phyloP scores from a whole-genome alignment of 2,329 filamentous ascomycete genomes.

The Laburnicola sp. region DNA sequence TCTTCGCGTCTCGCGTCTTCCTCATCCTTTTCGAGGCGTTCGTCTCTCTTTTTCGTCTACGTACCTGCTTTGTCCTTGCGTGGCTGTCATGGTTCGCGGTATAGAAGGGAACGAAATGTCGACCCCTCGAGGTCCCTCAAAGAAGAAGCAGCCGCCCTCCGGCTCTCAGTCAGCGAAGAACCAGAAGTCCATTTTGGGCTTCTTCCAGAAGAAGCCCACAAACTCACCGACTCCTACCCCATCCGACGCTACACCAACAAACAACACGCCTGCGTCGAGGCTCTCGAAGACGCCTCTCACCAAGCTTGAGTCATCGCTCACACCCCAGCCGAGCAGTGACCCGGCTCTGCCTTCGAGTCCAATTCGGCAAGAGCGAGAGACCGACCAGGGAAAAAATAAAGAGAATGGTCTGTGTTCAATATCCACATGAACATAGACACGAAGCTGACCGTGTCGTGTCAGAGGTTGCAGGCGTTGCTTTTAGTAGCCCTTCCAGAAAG shows the following conservation, averaged over 20 bases:
- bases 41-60: neutral
- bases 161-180: constrained; percentile 58
- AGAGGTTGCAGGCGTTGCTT: constrained; percentile 52
- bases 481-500: constrained; percentile 79
- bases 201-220: constrained; percentile 68
- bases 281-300: constrained; percentile 40
- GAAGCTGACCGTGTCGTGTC: constrained; percentile 48
- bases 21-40: neutral
- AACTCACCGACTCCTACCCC: constrained; percentile 51
- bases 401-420: constrained; percentile 55
- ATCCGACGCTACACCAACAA: constrained; percentile 29
- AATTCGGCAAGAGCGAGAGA: constrained; percentile 63
- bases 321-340: constrained; percentile 82
- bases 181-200: constrained; percentile 74
- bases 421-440: constrained; percentile 41
- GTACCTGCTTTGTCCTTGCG: too few relatives aligned
- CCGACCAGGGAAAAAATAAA: constrained; percentile 55
- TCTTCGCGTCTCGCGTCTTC: neutral
- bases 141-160: constrained; percentile 52
- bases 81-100: constrained; percentile 44
- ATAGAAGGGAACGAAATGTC: constrained; percentile 54
- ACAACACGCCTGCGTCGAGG: constrained; percentile 31
- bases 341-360: constrained; percentile 67
- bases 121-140: constrained; percentile 47
- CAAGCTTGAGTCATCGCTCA: constrained; percentile 51